These are phyloP conservation scores for Kodamaea fukazawae DNA, from an alignment of 805 yeast species.

Conservation along the genomic window DNA sequence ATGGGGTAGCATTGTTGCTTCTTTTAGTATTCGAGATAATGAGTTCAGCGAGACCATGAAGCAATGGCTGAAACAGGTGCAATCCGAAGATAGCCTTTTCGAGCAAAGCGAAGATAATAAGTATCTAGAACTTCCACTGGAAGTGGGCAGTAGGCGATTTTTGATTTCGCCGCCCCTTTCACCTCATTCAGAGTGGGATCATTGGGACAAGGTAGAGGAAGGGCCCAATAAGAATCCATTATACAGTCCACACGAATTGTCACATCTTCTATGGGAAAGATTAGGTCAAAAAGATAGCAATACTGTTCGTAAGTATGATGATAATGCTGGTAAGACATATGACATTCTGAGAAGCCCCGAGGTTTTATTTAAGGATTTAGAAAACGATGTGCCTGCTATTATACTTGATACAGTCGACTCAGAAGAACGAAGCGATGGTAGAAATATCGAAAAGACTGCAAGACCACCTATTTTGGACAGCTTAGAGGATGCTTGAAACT, in stretches of 20 bases:
- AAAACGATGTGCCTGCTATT: conserved; percentile 41
- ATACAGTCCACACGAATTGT: conserved; percentile 37
- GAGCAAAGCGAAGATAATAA: conserved; percentile 22
- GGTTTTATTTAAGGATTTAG: conserved; percentile 35
- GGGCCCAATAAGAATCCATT: conserved; percentile 38
- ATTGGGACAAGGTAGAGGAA: conserved; percentile 40
- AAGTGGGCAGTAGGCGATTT: conserved; percentile 34
- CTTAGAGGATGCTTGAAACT: too few species aligned
- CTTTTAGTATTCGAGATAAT: conserved; percentile 38
- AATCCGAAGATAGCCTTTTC: too few species aligned
- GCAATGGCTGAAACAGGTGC: conserved; percentile 3
- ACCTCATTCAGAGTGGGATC: conserved; percentile 45
- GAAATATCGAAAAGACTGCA: conserved; percentile 11
- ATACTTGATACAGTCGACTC: conserved; percentile 30
- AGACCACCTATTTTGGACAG: conserved; percentile 5
- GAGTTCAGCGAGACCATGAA: conserved; percentile 13
- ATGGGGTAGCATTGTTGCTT: conserved; percentile 17
- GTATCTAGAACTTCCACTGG: conserved; percentile 41
- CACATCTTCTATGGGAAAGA: conserved; percentile 44
- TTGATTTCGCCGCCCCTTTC: conserved; percentile 46
- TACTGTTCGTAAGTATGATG: conserved; percentile 26
- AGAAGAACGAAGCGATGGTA: background rate
- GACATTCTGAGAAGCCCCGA: conserved; percentile 33
- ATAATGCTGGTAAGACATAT: conserved; percentile 10
- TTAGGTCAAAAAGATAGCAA: conserved; percentile 40